Base-by-base conservation (phyloP, 345 rosid species). In the Cardamine chenopodiifolia region DNA sequence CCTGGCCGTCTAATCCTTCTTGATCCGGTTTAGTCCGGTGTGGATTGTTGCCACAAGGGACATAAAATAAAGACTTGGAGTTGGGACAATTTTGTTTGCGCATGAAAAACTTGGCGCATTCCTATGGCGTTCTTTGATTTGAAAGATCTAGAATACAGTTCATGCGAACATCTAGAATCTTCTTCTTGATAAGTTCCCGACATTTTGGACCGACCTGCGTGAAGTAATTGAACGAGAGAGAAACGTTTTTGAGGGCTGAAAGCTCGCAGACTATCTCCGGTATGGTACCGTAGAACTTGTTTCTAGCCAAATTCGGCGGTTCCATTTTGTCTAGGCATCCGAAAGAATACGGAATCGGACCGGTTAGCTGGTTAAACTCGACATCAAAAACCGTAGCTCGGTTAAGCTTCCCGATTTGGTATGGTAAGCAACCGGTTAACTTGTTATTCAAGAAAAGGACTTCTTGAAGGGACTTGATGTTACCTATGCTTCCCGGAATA, bases 81-180 rank as follows among this genome's bases (percentile, higher is more conserved):
- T 68, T 39, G 0, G 88, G 87, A 57, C 97, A 93, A 2, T 49
- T 7, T 73, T 78, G 85, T 2, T 90, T 88, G 7, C 66, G 75
- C 5, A 86, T 79, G 54, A 82, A 86, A 76, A 89, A 93, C 15
- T 54, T 47, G 2, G 84, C 81, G 54, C 98, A 89, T 29, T 90
- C 92, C 14, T 14, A 39, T 4, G 82, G 65, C 14, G 96, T 75
- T 85, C 91, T 86, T 48, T 93, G 97, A 39, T 74, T 82, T 11
- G 90, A 82, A 71, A 90, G 87, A 37, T 31, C 91, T 25, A 81
- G 88, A 69, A 90, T 85, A 71, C 98, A 93, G 31, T 93, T 93
- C 76, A 82, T 88, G 28, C 85, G 62, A 8, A 89, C 78, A 76
- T 90, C 92, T 28, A 93, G 79, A 55, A 86, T 73, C 39, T 86